These are phyloP conservation scores for Endoconidiophora polonica DNA, from an alignment of 2,329 filamentous ascomycete genomes.

Conservation along the genomic window DNA sequence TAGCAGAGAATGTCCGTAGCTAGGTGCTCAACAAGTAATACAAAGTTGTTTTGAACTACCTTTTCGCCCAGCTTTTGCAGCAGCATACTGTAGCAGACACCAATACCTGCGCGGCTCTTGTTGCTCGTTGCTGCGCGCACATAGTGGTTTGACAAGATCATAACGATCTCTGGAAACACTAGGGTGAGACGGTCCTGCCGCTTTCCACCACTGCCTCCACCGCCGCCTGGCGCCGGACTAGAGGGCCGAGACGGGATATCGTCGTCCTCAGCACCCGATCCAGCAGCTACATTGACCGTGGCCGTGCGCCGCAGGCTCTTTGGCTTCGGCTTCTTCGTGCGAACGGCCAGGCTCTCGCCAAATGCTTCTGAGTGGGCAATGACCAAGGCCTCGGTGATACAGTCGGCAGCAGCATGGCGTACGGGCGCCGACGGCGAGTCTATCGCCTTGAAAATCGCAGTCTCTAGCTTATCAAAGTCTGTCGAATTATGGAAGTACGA, in stretches of 20 bases:
- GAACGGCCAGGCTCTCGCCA: conserved; percentile 40
- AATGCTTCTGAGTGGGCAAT: conserved; percentile 44
- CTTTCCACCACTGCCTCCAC: conserved; percentile 23
- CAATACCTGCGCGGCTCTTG: conserved; percentile 63
- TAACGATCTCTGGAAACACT: conserved; percentile 61
- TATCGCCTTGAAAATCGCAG: conserved; percentile 67
- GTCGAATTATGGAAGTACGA: conserved; percentile 71
- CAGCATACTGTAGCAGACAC: conserved; percentile 72
- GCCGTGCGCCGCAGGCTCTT: conserved; percentile 39
- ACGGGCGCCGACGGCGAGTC: conserved; percentile 62
- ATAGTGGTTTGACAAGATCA: conserved; percentile 66
- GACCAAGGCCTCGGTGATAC: conserved; percentile 66
- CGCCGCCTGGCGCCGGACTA: conserved; percentile 48
- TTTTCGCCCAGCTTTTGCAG: conserved; percentile 64
- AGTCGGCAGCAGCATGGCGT: conserved; percentile 72
- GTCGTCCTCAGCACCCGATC: conserved; percentile 53
- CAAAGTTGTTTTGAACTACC: conserved; percentile 68
- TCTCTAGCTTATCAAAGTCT: conserved; percentile 81
- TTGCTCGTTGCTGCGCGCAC: conserved; percentile 63
- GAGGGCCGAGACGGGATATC: conserved; percentile 49
- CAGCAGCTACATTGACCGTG: conserved; percentile 22
- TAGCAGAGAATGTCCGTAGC: conserved; percentile 67
- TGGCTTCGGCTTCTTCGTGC: conserved; percentile 42
- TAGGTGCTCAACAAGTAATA: conserved; percentile 64
- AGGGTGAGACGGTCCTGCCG: conserved; percentile 59